Evolutionary conservation across 2,329 filamentous ascomycete species (phyloP).

Genomic region (Aureobasidium sp.): DNA sequence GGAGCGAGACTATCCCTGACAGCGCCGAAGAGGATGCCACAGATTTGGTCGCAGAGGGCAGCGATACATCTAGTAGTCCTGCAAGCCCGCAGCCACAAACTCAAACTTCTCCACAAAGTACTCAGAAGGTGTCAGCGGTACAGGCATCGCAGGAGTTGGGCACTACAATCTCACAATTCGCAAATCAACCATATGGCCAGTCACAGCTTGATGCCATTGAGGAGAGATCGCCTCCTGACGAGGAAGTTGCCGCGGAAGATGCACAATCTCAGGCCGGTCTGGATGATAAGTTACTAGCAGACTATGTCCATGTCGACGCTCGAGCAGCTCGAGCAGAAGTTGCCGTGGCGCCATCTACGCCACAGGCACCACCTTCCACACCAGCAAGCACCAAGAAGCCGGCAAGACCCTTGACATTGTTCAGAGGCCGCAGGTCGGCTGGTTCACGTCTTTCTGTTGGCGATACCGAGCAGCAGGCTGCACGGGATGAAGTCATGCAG

Average conservation of each 20-base stretch:
- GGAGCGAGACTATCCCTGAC: constrained; percentile 16
- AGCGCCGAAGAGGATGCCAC: constrained; percentile 11
- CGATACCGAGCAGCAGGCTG: background rate
- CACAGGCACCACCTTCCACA: background rate
- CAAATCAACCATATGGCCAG: background rate
- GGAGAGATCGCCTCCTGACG: background rate
- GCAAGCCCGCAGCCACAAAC: background rate
- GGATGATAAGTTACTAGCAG: constrained; percentile 7
- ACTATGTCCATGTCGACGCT: background rate
- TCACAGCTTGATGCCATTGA: background rate
- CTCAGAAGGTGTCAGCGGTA: background rate
- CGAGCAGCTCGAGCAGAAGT: background rate
- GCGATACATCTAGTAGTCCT: background rate
- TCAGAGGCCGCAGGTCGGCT: constrained; percentile 1
- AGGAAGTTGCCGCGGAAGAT: constrained; percentile 17
- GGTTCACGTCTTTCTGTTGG: background rate
- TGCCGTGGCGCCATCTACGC: background rate
- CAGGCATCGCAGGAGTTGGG: constrained; percentile 11
- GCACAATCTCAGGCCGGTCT: background rate
- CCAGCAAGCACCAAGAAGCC: constrained; percentile 2
- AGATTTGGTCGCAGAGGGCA: background rate
- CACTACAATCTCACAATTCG: background rate
- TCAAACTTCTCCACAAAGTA: background rate
- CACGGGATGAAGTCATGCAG: background rate
- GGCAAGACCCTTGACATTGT: constrained; percentile 2